Base-by-base conservation (phyloP, 2,329 filamentous ascomycete species). In the Diplodia intermedia region DNA sequence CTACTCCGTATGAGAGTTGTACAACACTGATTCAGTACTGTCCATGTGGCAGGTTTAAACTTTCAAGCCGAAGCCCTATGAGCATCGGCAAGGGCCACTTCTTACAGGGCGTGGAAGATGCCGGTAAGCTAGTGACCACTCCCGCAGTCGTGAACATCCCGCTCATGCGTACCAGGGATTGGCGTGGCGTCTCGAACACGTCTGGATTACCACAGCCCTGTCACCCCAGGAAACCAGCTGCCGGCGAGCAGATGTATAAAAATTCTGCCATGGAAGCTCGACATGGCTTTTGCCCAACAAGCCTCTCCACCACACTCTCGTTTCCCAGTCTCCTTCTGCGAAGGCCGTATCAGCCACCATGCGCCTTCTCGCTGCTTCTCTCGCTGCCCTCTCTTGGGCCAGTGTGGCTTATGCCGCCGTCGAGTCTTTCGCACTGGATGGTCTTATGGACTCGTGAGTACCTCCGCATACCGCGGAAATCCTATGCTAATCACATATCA, bases 381-480 rank as follows among this genome's bases (percentile, higher is more conserved):
- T 62, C 9, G 57, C 40, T 20, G n/a, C 57, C 2, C 40, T 62
- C 11, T 49, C 43, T 6, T 50, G 40, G 57, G 57, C 29, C 43
- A 33, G 40, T 18, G 15, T 49, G n/a, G 57, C 29, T 18, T 33
- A 49, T 36, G 57, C 40, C 15, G 57, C 57, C 3, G 57, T 62
- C 12, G 57, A 62, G 8, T 73, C 74, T 7, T 75, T 78, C 49
- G 54, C 66, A 15, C 71, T 77, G 1, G 72, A 72, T 68, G 77
- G 76, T 20, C 72, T 69, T 43, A 71, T 78, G 8, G 76, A 76
- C 40, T 61, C 67, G 75, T 77, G 71, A 50, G 73, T 56, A 33
- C 4, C 18, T 14, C n/a, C 47, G 23, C 29, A 29, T 12, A 40
- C n/a, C 5, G 4, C 6, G n/a, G 7, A 4, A 31, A 11, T 33